Evolutionary conservation across 139 green algal species (phyloP), one percentile per base, ranked within the genome.

Genomic region (Tetradesmus obliquus): DNA sequence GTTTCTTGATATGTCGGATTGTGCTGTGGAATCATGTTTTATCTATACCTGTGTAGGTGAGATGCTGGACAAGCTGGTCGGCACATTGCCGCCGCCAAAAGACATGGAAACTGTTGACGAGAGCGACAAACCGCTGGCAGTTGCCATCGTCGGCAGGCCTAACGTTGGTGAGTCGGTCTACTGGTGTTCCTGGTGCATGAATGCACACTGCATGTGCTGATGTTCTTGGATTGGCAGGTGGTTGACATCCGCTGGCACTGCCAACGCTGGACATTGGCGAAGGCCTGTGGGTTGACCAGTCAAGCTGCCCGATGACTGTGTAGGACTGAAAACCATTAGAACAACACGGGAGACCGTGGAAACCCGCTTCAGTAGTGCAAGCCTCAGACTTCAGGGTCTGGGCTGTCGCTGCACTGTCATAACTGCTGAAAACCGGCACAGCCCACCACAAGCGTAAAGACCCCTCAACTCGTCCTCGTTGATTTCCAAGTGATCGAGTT

Each of bases 121-220:
- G 20, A 90, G 92, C 3, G 94, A 96, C 9, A 85, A 92, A 62
- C 95, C 95, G 10, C 91, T 99, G 71, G 88, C 95, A 17, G 91
- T 99, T 5, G 97, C 98, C 22, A 99, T 99, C 55, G 94, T 99
- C 13, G 98, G 98, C 4, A 95, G 98, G 19, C 98, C 98, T 54
- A 99, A 99, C 93, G 98, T 99, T 45, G 94, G 94, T 96, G 90
- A 94, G 94, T 93, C 0, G 55, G 32, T 58, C 1, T 87, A 55
- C 3, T n/a, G 57, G 7, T 32, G 24, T 1, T 4, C 17, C 19
- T 53, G 13, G 19, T 15, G 71, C 1, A 79, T 79, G 71, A 7
- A 22, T 79, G 71, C 17, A 24, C 71, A 12, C 32, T 86, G 79
- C n/a, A 55, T 84, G 74, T 24, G 74, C 19, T 2, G 19, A 82